Conservation (phyloP, 345 rosid species). For the Geranium rotundifolium region DNA sequence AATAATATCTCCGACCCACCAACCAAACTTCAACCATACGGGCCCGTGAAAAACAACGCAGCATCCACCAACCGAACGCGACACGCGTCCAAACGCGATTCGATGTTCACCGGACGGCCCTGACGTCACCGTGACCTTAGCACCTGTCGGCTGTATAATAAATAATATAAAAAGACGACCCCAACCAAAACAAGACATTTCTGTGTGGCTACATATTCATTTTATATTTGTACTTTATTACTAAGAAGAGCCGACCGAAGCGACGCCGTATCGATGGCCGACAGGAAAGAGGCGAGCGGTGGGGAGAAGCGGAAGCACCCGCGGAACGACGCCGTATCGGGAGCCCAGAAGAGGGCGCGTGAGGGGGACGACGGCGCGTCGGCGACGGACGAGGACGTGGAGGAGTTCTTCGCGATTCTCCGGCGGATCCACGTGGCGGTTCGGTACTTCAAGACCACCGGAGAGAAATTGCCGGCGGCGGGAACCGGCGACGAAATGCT, state of each 20-base stretch:
- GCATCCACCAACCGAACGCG: no score
- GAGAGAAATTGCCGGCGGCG: background rate
- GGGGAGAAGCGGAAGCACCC: background rate
- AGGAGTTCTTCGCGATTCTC: conserved; percentile 20
- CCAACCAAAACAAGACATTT: no score
- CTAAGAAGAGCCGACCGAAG: background rate
- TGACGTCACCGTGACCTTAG: no score
- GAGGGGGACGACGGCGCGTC: background rate
- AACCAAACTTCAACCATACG: no score
- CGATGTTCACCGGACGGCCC: no score
- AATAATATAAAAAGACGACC: no score
- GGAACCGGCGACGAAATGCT: conserved; percentile 1
- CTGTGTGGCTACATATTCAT: no score
- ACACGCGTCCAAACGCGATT: no score
- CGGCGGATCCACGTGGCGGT: conserved; percentile 16
- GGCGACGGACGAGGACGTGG: conserved; percentile 14
- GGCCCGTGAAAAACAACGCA: no score
- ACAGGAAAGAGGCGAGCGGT: background rate
- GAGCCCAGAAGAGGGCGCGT: background rate
- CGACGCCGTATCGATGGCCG: background rate
- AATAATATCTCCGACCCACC: no score
- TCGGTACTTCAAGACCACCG: conserved; percentile 8
- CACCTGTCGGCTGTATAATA: no score
- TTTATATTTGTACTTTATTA: no score
- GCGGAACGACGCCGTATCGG: conserved; percentile 3